Evolutionary conservation across 257 asterid species (phyloP).

Genomic region (Solanum virginianum): DNA sequence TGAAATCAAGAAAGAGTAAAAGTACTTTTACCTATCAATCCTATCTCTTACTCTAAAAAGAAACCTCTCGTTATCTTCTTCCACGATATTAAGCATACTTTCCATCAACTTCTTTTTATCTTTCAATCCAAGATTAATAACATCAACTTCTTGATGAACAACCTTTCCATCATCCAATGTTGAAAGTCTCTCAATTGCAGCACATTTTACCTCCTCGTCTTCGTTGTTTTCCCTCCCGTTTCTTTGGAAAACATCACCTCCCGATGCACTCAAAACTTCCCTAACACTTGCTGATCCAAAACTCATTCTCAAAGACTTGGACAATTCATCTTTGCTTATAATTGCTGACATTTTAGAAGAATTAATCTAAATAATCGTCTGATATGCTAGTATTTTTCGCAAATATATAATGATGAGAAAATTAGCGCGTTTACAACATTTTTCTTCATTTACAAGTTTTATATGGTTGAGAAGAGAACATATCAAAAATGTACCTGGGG

Average conservation of each 20-base stretch:
- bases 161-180: conserved; percentile 68
- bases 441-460: background rate
- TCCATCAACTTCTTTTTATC: conserved; percentile 59
- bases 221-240: conserved; percentile 62
- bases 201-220: conserved; percentile 85
- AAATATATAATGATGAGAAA: background rate
- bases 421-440: background rate
- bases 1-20: background rate
- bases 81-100: conserved; percentile 58
- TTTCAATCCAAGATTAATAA: conserved; percentile 38
- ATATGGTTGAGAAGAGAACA: background rate
- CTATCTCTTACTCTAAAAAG: conserved; percentile 63
- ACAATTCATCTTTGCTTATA: background rate
- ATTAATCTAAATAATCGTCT: background rate
- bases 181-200: conserved; percentile 88
- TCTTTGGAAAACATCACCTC: conserved; percentile 48
- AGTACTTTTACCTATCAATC: conserved; percentile 45
- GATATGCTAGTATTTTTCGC: background rate
- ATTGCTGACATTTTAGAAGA: background rate
- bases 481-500: background rate
- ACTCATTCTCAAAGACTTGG: background rate
- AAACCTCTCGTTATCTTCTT: conserved; percentile 86
- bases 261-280: conserved; percentile 34
- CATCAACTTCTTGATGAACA: conserved; percentile 55
- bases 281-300: background rate